These are phyloP conservation scores for Eutrema japonicum DNA, from an alignment of 345 rosid genomes.

Conservation along the genomic window DNA sequence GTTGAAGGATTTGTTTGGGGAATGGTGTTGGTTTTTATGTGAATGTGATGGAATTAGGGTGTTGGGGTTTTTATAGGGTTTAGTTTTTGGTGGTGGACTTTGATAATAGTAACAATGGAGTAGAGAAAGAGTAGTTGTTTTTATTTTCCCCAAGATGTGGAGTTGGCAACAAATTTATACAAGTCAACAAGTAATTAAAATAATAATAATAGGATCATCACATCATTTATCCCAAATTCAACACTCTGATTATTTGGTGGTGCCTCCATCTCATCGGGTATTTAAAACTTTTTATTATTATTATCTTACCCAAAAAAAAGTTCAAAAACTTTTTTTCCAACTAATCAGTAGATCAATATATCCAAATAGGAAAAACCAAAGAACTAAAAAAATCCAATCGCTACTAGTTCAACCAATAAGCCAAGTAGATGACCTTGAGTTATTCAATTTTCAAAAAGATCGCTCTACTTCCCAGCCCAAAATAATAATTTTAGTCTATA, in stretches of 20 bases:
- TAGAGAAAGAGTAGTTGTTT: slow-evolving; percentile 39
- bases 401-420: slow-evolving; percentile 19
- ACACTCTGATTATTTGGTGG: slow-evolving; percentile 9
- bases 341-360: slow-evolving; percentile 29
- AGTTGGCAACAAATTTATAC: slow-evolving; percentile 36
- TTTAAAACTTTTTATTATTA: background rate
- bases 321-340: slow-evolving; percentile 19
- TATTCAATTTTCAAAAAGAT: background rate
- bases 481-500: background rate
- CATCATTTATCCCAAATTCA: slow-evolving; percentile 11
- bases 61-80: slow-evolving; percentile 17
- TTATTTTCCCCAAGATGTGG: slow-evolving; percentile 29
- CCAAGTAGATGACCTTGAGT: slow-evolving; percentile 12
- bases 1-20: background rate
- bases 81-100: slow-evolving; percentile 29
- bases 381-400: slow-evolving; percentile 19
- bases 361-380: slow-evolving; percentile 19
- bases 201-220: slow-evolving; percentile 10
- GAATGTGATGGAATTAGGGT: background rate
- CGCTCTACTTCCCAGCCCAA: background rate
- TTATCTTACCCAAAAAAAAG: slow-evolving; percentile 18
- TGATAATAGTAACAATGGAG: slow-evolving; percentile 40
- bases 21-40: slow-evolving; percentile 22
- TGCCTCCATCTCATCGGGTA: slow-evolving; percentile 9
- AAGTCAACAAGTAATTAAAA: slow-evolving; percentile 30